These are phyloP conservation scores for Nakazawaea peltata DNA, from an alignment of 805 yeast species.

Conservation along the genomic window DNA sequence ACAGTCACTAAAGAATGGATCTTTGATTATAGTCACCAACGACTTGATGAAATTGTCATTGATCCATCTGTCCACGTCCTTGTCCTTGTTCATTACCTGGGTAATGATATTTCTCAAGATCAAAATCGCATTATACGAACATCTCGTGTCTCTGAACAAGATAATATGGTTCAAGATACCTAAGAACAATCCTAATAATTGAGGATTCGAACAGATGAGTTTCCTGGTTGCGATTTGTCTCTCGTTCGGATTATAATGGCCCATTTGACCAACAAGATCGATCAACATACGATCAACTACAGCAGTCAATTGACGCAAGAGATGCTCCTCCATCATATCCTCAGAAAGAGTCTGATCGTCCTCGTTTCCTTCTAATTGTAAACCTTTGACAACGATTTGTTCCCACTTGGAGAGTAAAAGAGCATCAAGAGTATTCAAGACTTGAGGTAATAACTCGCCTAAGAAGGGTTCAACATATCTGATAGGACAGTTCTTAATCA, in stretches of 20 bases:
- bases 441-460: constrained; percentile 70
- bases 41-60: constrained; percentile 64
- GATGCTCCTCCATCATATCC: constrained; percentile 97
- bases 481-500: constrained; percentile 82
- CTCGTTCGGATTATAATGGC: constrained; percentile 36
- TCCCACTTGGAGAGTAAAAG: constrained; percentile 76
- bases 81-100: constrained; percentile 60
- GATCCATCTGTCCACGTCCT: constrained; percentile 65
- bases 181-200: constrained; percentile 70
- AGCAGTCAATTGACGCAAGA: constrained; percentile 86
- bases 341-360: constrained; percentile 79
- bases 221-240: constrained; percentile 61
- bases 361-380: constrained; percentile 42
- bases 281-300: constrained; percentile 81
- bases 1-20: constrained; percentile 75
- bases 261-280: constrained; percentile 79
- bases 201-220: constrained; percentile 55
- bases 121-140: constrained; percentile 84
- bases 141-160: constrained; percentile 80
- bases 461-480: constrained; percentile 60
- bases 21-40: constrained; percentile 57
- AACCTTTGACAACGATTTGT: constrained; percentile 48
- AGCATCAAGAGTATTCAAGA: constrained; percentile 64
- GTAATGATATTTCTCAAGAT: constrained; percentile 68
- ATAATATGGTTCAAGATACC: constrained; percentile 70